Base-by-base conservation (phyloP, 2,329 filamentous ascomycete genomes). In the Ophiocordyceps sinensis region DNA sequence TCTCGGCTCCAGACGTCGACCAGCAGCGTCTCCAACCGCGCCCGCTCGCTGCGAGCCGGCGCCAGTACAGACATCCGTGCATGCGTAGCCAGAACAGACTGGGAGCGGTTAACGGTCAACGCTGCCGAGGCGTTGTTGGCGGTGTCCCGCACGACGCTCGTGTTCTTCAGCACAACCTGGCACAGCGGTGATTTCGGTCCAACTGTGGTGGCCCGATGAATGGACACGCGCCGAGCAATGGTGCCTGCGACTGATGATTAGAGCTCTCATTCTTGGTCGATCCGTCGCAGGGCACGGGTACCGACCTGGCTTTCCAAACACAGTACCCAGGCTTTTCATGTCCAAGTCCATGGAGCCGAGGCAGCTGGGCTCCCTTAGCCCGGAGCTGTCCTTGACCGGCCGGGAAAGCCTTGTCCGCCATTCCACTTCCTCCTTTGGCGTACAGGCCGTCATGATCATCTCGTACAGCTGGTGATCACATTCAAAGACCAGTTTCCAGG, bases 401-500 rank as follows among this genome's bases (percentile, higher is more conserved):
- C 68, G 66, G 28, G 67, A 60, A 19, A 94, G 65, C n/a, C 79
- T 73, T 14, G 65, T 68, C 46, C 80, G 79, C 89, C 91, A 98
- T 51, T 81, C 77, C 37, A 73, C 65, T 52, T 91, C 85, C 56
- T 98, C 89, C 34, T 73, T 76, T 1, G 77, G 68, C 1, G 82
- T 89, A 51, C 87, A 94, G 30, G 87, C 89, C 48, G 83, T 93
- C 63, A 94, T 70, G 34, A 95, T 77, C 14, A 94, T 62, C 59
- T 96, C 89, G 55, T 85, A 89, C 41, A 89, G 67, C 44, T 83
- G 77, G 48, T 82, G 75, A 43, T 82, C 71, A 48, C 76, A 75
- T 55, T 91, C 80, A 53, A 96, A 95, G 3, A 85, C 70, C 11
- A 95, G 53, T 57, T 96, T 98, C 89, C 88, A 96, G 1, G 87